These are phyloP conservation scores for Prunus mira DNA, from an alignment of 306 rosid species.

Conservation along the genomic window DNA sequence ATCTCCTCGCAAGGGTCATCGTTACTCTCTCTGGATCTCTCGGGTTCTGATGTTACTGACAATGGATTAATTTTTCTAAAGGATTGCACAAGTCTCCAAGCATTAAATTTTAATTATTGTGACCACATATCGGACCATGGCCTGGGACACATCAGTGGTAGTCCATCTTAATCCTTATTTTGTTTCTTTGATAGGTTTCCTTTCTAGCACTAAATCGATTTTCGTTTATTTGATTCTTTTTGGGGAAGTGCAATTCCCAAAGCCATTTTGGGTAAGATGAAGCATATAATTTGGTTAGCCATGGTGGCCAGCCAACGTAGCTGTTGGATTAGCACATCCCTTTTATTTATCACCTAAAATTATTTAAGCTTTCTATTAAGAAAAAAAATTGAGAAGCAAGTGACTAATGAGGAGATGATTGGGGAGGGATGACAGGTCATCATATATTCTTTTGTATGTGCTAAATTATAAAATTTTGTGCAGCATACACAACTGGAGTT, in stretches of 20 bases:
- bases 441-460: neutral
- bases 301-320: neutral
- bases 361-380: neutral
- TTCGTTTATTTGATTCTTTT: neutral
- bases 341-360: neutral
- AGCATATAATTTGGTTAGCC: neutral
- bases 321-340: neutral
- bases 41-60: constrained; percentile 82
- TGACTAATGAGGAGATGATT: neutral
- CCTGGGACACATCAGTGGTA: constrained; percentile 67
- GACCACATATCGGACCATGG: constrained; percentile 82
- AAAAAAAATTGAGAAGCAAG: neutral
- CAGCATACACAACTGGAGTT: neutral
- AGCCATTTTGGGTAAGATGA: neutral
- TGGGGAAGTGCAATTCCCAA: neutral
- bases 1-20: constrained; percentile 88
- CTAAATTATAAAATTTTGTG: neutral
- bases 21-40: constrained; percentile 79
- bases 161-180: neutral
- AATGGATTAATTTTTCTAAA: constrained; percentile 63
- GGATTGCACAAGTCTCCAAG: constrained; percentile 67
- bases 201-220: neutral
- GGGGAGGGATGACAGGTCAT: neutral
- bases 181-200: constrained; percentile 5
- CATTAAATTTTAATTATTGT: constrained; percentile 69